Base-by-base conservation (phyloP, 768 basidiomycete genomes). In the Amanita muscaria region DNA sequence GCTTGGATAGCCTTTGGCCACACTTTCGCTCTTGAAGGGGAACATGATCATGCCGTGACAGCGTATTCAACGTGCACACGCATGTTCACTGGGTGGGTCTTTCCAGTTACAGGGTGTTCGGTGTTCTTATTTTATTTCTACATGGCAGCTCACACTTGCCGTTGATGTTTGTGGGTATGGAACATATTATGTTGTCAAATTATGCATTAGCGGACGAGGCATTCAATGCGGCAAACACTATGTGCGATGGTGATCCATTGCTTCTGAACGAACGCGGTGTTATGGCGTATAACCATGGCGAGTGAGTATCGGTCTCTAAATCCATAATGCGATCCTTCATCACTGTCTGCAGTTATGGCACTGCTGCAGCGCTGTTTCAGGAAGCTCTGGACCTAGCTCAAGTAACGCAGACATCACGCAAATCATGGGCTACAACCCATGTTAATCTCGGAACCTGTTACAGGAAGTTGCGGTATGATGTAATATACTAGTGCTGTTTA, bases 1-100 rank as follows among this genome's bases (percentile, higher is more conserved):
- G 90, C 94, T 0, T 99, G 96, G 96, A 79, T 97, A 40, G 89
- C 92, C 2, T 99, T 98, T 59, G 96, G 88, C 8, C 96, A 99
- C 62, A 92, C 92, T 0, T 99, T 96, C 66, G 90, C 94, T 2
- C 69, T 88, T 52, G 96, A 99, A 61, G 93, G 93, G 12, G 96
- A 99, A 60, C 96, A 98, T 66, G 94, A 98, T 54, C 93, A 97
- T 56, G 94, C 96, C 2, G 89, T 98, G 35, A 97, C 91, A 0
- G 94, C 96, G 1, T 99, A 99, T 62, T 97, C 94, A 18, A 98
- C 96, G 0, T 92, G 90, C 47, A 88, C 91, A 4, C 71, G 94
- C 27, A 83, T 98, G 71, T 97, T 97, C 59, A 87, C 85, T 48
- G 96, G 94, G 88, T 92, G 58, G 41, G 75, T 22, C 12, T 53